Conservation (phyloP, 2,329 filamentous ascomycete genomes). For the Fusarium subtropicale region DNA sequence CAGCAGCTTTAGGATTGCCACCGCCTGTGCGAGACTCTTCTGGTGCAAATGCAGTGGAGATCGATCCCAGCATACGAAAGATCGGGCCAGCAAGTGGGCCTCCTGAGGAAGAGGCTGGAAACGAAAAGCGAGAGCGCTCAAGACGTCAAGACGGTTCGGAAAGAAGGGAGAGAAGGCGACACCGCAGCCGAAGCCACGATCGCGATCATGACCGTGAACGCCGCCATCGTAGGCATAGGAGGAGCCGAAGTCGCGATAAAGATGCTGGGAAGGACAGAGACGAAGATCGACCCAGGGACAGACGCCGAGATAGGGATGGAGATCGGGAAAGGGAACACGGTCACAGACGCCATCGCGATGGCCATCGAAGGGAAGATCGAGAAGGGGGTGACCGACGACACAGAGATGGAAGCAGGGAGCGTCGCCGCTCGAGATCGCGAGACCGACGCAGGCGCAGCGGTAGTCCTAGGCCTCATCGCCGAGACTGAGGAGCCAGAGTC, state of each 20-base stretch:
- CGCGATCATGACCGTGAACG: constrained; percentile 47
- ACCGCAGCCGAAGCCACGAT: constrained; percentile 54
- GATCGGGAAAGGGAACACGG: constrained; percentile 23
- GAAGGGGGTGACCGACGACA: constrained; percentile 33
- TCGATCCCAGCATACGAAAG: constrained; percentile 57
- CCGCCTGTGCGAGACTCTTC: constrained; percentile 69
- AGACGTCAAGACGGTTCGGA: constrained; percentile 50
- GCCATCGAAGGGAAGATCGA: constrained; percentile 13
- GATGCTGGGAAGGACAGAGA: constrained; percentile 36
- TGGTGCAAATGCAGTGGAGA: constrained; percentile 76
- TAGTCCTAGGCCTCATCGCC: constrained; percentile 27
- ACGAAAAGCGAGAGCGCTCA: constrained; percentile 47
- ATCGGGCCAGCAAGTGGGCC: constrained; percentile 47
- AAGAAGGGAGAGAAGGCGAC: constrained; percentile 49
- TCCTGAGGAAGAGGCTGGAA: constrained; percentile 43
- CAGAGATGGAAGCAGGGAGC: constrained; percentile 41
- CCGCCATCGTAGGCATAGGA: constrained; percentile 49
- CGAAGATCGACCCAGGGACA: constrained; percentile 25
- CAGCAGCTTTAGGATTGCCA: constrained; percentile 83
- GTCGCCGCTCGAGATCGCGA: constrained; percentile 39
- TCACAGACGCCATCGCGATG: constrained; percentile 30
- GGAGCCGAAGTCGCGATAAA: constrained; percentile 50
- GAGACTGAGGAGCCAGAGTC: constrained; percentile 12
- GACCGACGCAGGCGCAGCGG: constrained; percentile 33
- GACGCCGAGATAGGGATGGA: constrained; percentile 8